phyloP scores from a whole-genome alignment of 2,329 filamentous ascomycete genomes.

The Colletotrichum theobromicola region DNA sequence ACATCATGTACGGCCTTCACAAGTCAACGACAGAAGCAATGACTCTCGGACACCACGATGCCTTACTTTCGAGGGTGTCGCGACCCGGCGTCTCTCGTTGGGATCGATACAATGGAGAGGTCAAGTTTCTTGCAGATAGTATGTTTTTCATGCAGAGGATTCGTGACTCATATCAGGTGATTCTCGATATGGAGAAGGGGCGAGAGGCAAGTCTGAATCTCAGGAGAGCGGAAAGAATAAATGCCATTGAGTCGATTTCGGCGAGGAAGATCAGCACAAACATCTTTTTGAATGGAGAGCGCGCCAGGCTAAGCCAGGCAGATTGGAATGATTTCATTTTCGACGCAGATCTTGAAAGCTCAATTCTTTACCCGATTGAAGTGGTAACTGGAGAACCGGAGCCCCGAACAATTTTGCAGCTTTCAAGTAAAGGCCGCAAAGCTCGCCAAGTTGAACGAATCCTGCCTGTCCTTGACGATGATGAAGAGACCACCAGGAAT shows the following conservation, averaged over 20 bases:
- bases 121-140: background rate
- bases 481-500: too few species aligned
- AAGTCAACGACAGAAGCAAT: too few species aligned
- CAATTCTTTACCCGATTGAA: background rate
- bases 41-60: too few species aligned
- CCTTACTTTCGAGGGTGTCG: too few species aligned
- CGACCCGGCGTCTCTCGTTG: too few species aligned
- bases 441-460: too few species aligned
- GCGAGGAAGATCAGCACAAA: background rate
- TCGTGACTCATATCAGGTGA: background rate
- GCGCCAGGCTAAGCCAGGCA: background rate
- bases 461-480: too few species aligned
- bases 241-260: background rate
- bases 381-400: background rate
- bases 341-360: fast-evolving
- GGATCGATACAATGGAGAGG: too few species aligned
- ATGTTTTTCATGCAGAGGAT: background rate
- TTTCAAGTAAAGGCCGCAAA: too few species aligned
- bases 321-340: fast-evolving
- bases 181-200: background rate
- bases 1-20: too few species aligned
- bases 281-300: background rate
- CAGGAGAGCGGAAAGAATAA: too few species aligned
- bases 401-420: fast-evolving
- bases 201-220: too few species aligned